Base-by-base conservation (phyloP, 495 filamentous ascomycete species). In the Lophium mytilinum region DNA sequence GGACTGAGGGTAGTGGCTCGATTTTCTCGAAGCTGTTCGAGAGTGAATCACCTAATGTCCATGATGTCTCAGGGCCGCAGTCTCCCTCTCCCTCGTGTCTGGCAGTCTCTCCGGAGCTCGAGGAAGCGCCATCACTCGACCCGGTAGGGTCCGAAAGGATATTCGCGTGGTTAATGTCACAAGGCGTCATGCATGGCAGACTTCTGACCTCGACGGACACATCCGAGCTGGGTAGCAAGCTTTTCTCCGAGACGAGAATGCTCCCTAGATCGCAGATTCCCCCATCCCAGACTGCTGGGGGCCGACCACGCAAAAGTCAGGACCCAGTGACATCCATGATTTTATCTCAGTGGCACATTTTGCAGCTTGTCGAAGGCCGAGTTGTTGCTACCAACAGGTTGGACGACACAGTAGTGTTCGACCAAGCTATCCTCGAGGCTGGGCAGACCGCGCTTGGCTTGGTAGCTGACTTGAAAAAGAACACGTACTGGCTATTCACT, bases 401-500 rank as follows among this genome's bases (percentile, higher is more conserved):
- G 51, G 91, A 90, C 43, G 87, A 91, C 30, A 79, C 82, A 46
- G 74, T 92, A 56, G 85, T 96, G 6, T 92, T 88, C 63, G 87
- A 95, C 67, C 89, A 96, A 67, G 71, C 81, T 14, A 84, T 97
- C 5, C 75, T 96, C n/a, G 87, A 94, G 55, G 80, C 81, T 19
- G 85, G 85, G 5, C 88, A 94, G 53, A 83, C 77, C 57, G 83
- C 83, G 9, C 71, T 97, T 37, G 90, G 88, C 24, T 79, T 98
- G 17, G 82, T 87, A 62, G 84, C 89, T 5, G 93, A 98, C 69
- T 77, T 85, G 34, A 90, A 89, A 62, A 94, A 96, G 74, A 91
- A 89, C 57, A 98, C 93, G 0, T 96, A 88, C 66, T 98, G 93
- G 93, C 80, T 96, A 15, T 96, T 96, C 66, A 97, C 94, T 1